phyloP scores from a whole-genome alignment of 345 rosid species.

The Brassica nigra region DNA sequence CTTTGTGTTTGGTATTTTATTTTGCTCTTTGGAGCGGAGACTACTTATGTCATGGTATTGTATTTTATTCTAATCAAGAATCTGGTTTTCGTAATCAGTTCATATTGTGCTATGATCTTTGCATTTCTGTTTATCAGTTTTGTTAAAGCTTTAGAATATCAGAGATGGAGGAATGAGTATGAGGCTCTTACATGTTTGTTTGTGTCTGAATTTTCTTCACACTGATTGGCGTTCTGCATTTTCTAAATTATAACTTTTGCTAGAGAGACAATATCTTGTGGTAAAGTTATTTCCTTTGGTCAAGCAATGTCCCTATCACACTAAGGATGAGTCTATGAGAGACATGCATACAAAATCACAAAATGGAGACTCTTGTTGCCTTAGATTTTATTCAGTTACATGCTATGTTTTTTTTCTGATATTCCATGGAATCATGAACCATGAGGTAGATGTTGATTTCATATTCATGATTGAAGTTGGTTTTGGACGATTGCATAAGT shows the following conservation, averaged over 20 bases:
- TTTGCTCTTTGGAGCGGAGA: slow-evolving; percentile 15
- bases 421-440: neutral
- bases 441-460: neutral
- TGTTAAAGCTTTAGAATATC: neutral
- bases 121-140: neutral
- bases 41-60: slow-evolving; percentile 1
- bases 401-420: neutral
- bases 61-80: neutral
- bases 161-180: neutral
- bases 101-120: neutral
- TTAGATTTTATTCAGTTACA: neutral
- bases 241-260: too few relatives aligned
- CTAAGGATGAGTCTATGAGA: neutral
- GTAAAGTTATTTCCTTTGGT: too few relatives aligned
- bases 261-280: neutral
- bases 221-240: too few relatives aligned
- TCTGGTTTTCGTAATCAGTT: neutral
- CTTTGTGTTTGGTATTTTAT: slow-evolving; percentile 17
- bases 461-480: neutral
- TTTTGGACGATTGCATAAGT: neutral
- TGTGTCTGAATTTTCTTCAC: too few relatives aligned
- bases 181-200: neutral
- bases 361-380: neutral
- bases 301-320: too few relatives aligned
- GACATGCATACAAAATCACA: neutral